Conservation (phyloP, 192 early-diverging fungal genomes). For the Backusella westeae region DNA sequence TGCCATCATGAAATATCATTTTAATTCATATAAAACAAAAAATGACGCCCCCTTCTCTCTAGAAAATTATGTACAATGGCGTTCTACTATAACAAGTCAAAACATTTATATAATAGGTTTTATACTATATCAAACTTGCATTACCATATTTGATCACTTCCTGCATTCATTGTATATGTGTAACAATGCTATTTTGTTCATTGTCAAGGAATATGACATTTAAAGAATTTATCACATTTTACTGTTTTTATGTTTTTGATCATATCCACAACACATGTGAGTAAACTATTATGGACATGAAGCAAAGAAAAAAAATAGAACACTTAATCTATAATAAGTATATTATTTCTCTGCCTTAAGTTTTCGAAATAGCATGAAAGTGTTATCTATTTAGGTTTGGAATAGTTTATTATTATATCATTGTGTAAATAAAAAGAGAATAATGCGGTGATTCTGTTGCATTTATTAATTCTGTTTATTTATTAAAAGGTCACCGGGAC, state of each 20-base stretch:
- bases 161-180: neutral
- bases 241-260: neutral
- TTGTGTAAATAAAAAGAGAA: neutral
- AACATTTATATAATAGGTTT: neutral
- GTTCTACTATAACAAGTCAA: neutral
- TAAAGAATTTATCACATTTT: constrained; percentile 1
- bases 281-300: neutral
- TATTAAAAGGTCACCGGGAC: neutral
- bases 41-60: neutral
- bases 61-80: neutral
- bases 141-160: neutral
- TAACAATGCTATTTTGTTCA: neutral
- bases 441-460: neutral
- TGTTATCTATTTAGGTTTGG: neutral
- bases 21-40: neutral
- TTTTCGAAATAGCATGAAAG: neutral
- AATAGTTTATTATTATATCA: neutral
- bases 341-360: neutral
- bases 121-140: neutral
- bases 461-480: neutral
- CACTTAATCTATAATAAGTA: neutral
- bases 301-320: neutral
- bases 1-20: neutral
- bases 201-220: constrained; percentile 4
- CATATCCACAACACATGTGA: neutral